Conservation (phyloP, 495 filamentous ascomycete genomes). For the Tuber umbilicatum region DNA sequence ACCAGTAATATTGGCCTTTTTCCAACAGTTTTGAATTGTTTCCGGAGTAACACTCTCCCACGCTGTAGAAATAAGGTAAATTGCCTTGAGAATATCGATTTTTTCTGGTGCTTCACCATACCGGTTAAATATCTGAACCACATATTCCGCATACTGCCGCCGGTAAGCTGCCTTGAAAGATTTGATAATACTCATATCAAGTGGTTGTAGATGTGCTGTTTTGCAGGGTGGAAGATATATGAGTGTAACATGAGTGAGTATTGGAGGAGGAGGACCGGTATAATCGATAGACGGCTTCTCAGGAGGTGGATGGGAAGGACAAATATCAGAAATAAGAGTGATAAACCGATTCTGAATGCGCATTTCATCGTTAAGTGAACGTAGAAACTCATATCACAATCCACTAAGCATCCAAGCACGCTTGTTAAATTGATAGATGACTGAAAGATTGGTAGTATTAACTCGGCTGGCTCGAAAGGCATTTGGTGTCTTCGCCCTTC, state of each 20-base stretch:
- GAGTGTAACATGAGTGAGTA: conserved; percentile 29
- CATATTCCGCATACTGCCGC: conserved; percentile 25
- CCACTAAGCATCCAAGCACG: conserved; percentile 18
- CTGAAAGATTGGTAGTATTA: conserved; percentile 28
- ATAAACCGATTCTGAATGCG: conserved; percentile 13
- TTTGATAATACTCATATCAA: conserved; percentile 22
- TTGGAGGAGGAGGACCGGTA: conserved; percentile 25
- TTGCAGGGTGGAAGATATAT: conserved; percentile 33
- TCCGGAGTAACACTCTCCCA: conserved; percentile 4
- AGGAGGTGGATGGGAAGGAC: conserved; percentile 28
- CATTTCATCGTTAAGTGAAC: conserved; percentile 28
- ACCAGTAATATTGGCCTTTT: background rate
- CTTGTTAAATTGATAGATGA: conserved; percentile 34
- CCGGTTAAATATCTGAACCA: conserved; percentile 14
- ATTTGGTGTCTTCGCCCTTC: conserved; percentile 18
- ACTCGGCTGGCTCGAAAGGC: conserved; percentile 19
- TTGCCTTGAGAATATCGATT: conserved; percentile 25
- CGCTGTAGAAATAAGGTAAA: conserved; percentile 23
- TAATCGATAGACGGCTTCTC: conserved; percentile 27
- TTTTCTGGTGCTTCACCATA: conserved; percentile 12
- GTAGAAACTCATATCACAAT: conserved; percentile 35
- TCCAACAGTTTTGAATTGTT: background rate
- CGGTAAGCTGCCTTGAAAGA: conserved; percentile 30
- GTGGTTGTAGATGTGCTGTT: conserved; percentile 23
- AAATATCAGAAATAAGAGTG: conserved; percentile 33